Conservation (phyloP, 495 filamentous ascomycete species). For the Thermothielavioides terrestris region DNA sequence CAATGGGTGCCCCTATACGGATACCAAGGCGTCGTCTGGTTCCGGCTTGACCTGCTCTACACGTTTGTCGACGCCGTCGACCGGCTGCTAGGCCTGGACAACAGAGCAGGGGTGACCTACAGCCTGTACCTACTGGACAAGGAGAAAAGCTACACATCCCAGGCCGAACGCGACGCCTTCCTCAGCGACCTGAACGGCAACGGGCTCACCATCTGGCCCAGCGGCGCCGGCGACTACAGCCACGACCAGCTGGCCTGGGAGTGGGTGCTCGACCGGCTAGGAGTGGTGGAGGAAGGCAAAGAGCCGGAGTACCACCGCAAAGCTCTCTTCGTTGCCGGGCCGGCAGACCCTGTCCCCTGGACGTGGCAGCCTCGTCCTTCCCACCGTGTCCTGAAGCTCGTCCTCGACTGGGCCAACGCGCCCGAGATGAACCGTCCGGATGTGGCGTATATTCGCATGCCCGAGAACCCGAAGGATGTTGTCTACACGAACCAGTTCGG, state of each 20-base stretch:
- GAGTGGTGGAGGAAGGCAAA: neutral
- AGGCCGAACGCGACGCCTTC: neutral
- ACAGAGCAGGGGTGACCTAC: constrained; percentile 16
- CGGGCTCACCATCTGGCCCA: neutral
- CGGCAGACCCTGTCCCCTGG: constrained; percentile 11
- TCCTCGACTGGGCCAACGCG: constrained; percentile 12
- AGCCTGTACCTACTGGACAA: constrained; percentile 16
- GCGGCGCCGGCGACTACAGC: constrained; percentile 14
- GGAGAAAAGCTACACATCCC: constrained; percentile 2
- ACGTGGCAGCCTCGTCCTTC: constrained; percentile 11
- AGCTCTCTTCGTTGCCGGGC: constrained; percentile 15
- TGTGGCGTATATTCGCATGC: constrained; percentile 25
- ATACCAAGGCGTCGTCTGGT: constrained; percentile 24
- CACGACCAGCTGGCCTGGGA: constrained; percentile 6
- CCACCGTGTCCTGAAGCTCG: constrained; percentile 10
- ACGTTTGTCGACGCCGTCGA: constrained; percentile 27
- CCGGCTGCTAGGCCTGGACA: constrained; percentile 21
- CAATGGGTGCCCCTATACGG: constrained; percentile 17
- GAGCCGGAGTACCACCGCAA: neutral
- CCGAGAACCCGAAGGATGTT: constrained; percentile 1
- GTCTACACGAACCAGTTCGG: constrained; percentile 14
- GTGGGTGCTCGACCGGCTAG: constrained; percentile 5
- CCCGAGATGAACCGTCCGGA: constrained; percentile 14
- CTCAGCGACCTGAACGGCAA: neutral
- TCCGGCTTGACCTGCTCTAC: constrained; percentile 8